Evolutionary conservation across 257 asterid species (phyloP), one percentile per base, ranked within the genome.

Genomic region (Gynochthodes officinalis): DNA sequence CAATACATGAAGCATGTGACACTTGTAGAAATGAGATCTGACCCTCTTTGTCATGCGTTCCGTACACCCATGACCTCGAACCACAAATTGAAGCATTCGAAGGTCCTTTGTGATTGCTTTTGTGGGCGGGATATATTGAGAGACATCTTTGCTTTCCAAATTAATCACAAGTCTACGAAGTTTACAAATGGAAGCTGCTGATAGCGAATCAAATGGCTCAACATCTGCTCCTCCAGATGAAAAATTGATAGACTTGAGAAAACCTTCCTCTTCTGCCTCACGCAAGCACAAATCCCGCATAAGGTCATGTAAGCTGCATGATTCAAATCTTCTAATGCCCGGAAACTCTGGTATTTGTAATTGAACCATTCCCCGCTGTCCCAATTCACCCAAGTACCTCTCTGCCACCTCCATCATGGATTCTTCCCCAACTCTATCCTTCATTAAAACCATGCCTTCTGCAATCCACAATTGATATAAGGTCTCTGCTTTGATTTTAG

Each of bases 391-490:
- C 37, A 75, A 48, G 44, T 75, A 44, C 3, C 39, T 15, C 4
- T 67, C 54, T 13, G 63, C 78, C 4, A 67, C 59, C 27, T 49
- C 44, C 67, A 64, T 53, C 57, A 71, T 71, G 11, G 75, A 27
- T 71, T 71, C 75, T 0, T 58, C 58, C 5, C 27, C 39, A 1
- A 27, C 33, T 23, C 42, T 44, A 33, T 74, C 78, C 43, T 49
- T 39, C 43, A 1, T 13, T 27, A 55, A 30, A 23, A 75, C 50
- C 33, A 68, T 16, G 16, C 74, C 74, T 6, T 75, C 74, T 1
- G 68, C 69, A 0, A 75, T 67, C 78, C 73, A 74, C 15, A 74
- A 25, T 6, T 66, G 68, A 32, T n/a, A 74, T 43, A 74, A 40
- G 19, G 0, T 57, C 49, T 57, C 43, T 5, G 12, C 40, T 0